phyloP scores from a whole-genome alignment of 140 eudicot species.

The Flaveria floridana region DNA sequence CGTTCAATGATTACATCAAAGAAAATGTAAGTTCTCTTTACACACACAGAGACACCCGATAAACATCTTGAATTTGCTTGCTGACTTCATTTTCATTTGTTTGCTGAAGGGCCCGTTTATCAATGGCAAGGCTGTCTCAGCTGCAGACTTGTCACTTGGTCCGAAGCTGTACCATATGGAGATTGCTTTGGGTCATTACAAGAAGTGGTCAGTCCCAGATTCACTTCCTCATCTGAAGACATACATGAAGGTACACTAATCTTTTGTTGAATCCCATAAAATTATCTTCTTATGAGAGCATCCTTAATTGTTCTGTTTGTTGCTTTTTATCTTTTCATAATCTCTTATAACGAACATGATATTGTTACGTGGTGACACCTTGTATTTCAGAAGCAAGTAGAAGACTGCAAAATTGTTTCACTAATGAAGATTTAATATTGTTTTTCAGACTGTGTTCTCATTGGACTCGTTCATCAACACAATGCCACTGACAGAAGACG shows the following conservation, averaged over 20 bases:
- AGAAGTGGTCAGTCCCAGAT: slow-evolving; percentile 88
- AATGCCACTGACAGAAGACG: slow-evolving; percentile 63
- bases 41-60: not conserved
- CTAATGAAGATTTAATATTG: not conserved
- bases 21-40: slow-evolving; percentile 56
- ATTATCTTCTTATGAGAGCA: slow-evolving; percentile 16
- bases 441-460: slow-evolving; percentile 61
- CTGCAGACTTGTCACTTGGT: slow-evolving; percentile 90
- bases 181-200: slow-evolving; percentile 83
- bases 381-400: not conserved
- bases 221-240: slow-evolving; percentile 65
- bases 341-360: not conserved
- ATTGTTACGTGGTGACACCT: slow-evolving; percentile 1
- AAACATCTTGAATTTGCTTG: slow-evolving; percentile 10
- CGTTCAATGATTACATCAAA: slow-evolving; percentile 64
- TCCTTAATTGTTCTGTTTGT: slow-evolving; percentile 2
- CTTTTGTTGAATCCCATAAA: not conserved
- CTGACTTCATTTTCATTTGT: slow-evolving; percentile 13
- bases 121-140: slow-evolving; percentile 71
- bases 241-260: slow-evolving; percentile 73
- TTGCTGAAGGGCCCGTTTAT: slow-evolving; percentile 76
- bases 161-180: slow-evolving; percentile 88
- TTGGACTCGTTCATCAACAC: slow-evolving; percentile 80
- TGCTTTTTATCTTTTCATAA: not conserved
- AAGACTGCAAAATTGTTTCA: not conserved